Conservation (phyloP, 805 yeast genomes). For the Maudiozyma pseudohumilis region DNA sequence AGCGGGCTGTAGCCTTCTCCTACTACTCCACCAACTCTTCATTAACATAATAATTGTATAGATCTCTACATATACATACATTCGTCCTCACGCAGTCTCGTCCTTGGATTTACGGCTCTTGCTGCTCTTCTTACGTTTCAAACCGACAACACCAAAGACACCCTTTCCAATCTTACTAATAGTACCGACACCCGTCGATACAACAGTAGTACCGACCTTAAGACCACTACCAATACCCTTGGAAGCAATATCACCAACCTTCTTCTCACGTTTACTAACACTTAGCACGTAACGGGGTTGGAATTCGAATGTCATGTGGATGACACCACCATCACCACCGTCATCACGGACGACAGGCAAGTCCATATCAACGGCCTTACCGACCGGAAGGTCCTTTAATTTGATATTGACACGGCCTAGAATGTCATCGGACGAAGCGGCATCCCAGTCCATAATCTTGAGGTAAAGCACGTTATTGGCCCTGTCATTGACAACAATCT, state of each 20-base stretch:
- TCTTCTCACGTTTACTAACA: slow-evolving; percentile 31
- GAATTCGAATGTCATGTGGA: slow-evolving; percentile 51
- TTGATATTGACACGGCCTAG: slow-evolving; percentile 57
- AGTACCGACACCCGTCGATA: slow-evolving; percentile 37
- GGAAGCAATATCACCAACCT: slow-evolving; percentile 40
- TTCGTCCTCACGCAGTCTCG: neutral
- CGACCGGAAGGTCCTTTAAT: slow-evolving; percentile 44
- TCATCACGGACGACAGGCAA: slow-evolving; percentile 35
- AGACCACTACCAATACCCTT: slow-evolving; percentile 39
- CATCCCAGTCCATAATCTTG: slow-evolving; percentile 81
- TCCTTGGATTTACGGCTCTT: slow-evolving; percentile 4
- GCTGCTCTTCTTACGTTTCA: slow-evolving; percentile 4
- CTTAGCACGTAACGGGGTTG: slow-evolving; percentile 58
- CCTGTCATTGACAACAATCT: slow-evolving; percentile 49
- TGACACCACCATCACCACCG: slow-evolving; percentile 45
- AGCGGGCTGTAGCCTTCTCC: no score
- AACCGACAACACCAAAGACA: slow-evolving; percentile 11
- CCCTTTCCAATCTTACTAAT: slow-evolving; percentile 22
- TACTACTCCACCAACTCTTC: no score
- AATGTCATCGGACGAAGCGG: slow-evolving; percentile 78
- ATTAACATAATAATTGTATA: no score
- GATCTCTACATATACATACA: neutral
- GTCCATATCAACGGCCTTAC: slow-evolving; percentile 38
- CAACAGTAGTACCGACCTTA: slow-evolving; percentile 35
- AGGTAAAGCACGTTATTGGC: slow-evolving; percentile 49